Evolutionary conservation across 129 eudicot species (phyloP), one percentile per base, ranked within the genome.

Genomic region (Lactuca saligna): DNA sequence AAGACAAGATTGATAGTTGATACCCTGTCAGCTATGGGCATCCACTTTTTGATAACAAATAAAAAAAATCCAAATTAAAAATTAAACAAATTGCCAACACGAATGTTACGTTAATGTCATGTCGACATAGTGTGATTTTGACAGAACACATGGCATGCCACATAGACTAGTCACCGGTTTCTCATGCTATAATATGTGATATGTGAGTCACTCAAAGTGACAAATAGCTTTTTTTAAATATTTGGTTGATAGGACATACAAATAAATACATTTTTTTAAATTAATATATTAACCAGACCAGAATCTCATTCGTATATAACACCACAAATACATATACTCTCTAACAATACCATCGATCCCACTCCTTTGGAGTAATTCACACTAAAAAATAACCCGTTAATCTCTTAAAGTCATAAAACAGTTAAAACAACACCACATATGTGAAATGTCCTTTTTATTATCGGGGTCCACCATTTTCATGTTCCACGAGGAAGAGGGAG

Each of bases 401-500:
- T 39, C 34, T 31, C 25, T 11, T 55, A 57, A 60, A 56, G 37
- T 60, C 33, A 48, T 15, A 25, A 46, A 62, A 25, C 67, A 39
- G 13, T 37, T 68, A 3, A 17, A 12, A 54, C 53, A 68, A 59
- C 49, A 33, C 46, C n/a, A 34, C 31, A 66, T n/a, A n/a, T n/a
- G n/a, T n/a, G n/a, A n/a, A 50, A 51, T 35, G 20, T 54, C 72
- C 38, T 76, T 76, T 76, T 50, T 59, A 49, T 76, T 16, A 75
- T 68, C 68, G 20, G 34, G 68, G 68, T 57, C 53, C 39, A 39
- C 39, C n/a, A 3, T 44, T 61, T 14, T 63, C 68, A 72, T 7
- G 78, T 64, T 50, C 57, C 32, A 64, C 37, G 17, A 16, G 56
- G 71, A 38, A 73, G 69, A 34, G 95, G 86, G 25, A 88, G 87